A percentile compares a stretch with the other conserved stretches of the same genome.
Evolutionary conservation across 345 rosid species (phyloP).

Genomic region (Linum trigynum): DNA sequence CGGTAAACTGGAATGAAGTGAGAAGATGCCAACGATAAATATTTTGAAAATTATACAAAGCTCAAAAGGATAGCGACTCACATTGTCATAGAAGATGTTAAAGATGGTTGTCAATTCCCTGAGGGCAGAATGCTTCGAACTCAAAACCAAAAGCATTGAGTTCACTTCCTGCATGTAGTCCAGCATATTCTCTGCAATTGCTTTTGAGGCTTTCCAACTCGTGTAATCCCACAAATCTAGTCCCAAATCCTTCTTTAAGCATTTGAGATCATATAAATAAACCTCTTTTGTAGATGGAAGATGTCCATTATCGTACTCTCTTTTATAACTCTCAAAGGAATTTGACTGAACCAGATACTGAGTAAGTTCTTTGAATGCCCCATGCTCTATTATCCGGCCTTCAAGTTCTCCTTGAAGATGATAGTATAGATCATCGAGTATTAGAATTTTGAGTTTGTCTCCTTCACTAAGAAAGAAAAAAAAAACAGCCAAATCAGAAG

Average conservation of each 20-base stretch:
- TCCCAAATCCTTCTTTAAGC: constrained; percentile 43
- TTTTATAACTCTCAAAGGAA: constrained; percentile 41
- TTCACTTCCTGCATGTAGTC: constrained; percentile 53
- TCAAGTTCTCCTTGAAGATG: constrained; percentile 84
- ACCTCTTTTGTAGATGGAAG: constrained; percentile 22
- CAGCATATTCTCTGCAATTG: constrained; percentile 52
- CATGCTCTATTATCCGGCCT: constrained; percentile 70
- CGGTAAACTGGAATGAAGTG: background rate
- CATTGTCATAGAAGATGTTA: constrained; percentile 47
- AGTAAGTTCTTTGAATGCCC: constrained; percentile 80
- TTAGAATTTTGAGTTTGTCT: constrained; percentile 48
- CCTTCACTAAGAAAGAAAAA: constrained; percentile 47
- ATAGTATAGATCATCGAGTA: constrained; percentile 67
- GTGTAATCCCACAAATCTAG: constrained; percentile 65
- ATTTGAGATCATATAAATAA: constrained; percentile 40
- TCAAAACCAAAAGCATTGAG: constrained; percentile 52
- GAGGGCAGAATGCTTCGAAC: constrained; percentile 54
- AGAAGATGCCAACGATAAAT: constrained; percentile 2
- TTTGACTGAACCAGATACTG: constrained; percentile 52
- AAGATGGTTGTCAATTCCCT: constrained; percentile 51
- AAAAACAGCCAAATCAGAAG: constrained; percentile 18
- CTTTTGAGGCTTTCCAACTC: constrained; percentile 66
- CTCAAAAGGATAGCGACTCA: constrained; percentile 35
- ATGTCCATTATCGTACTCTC: constrained; percentile 24
- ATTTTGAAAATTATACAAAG: constrained; percentile 4